Percentiles rank a stretch among this genome's conserved stretches.
These are phyloP conservation scores for Paramyrothecium sp. DNA, from an alignment of 2,329 filamentous ascomycete species.

Conservation along the genomic window DNA sequence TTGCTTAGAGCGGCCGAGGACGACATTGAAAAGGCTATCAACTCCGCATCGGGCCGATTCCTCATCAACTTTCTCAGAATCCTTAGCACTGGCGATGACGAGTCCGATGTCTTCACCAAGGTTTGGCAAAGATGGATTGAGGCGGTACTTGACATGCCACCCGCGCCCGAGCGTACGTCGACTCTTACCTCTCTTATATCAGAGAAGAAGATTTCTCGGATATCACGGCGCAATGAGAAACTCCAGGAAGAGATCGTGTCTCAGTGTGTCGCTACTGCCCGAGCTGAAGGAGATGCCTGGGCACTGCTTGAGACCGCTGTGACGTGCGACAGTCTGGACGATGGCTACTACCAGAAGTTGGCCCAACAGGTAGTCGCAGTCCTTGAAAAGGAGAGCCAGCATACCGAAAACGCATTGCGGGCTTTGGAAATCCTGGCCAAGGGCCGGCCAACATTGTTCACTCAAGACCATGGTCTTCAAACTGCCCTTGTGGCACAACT, in stretches of 20 bases:
- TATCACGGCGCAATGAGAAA: slow-evolving; percentile 34
- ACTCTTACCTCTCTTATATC: slow-evolving; percentile 47
- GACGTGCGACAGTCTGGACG: slow-evolving; percentile 36
- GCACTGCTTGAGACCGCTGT: slow-evolving; percentile 49
- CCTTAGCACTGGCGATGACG: slow-evolving; percentile 43
- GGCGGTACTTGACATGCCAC: slow-evolving; percentile 33
- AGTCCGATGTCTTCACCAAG: slow-evolving; percentile 31
- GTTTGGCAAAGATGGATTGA: slow-evolving; percentile 46
- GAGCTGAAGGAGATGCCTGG: slow-evolving; percentile 33
- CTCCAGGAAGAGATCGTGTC: slow-evolving; percentile 49
- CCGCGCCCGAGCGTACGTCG: slow-evolving; percentile 17
- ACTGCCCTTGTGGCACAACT: slow-evolving; percentile 51
- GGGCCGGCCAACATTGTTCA: slow-evolving; percentile 42
- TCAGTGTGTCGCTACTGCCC: slow-evolving; percentile 36
- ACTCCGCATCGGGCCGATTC: slow-evolving; percentile 66
- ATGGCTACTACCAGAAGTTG: slow-evolving; percentile 30
- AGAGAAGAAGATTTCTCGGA: slow-evolving; percentile 32
- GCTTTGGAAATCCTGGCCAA: slow-evolving; percentile 48
- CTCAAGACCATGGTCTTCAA: slow-evolving; percentile 42
- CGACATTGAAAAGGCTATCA: slow-evolving; percentile 57
- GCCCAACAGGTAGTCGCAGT: slow-evolving; percentile 30
- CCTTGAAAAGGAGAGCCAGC: slow-evolving; percentile 25
- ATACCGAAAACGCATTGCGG: slow-evolving; percentile 31
- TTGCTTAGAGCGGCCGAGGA: slow-evolving; percentile 51
- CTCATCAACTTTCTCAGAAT: slow-evolving; percentile 65